These are phyloP conservation scores for Retiboletus flavoniger DNA, from an alignment of 1,284 basidiomycete genomes.

Conservation along the genomic window DNA sequence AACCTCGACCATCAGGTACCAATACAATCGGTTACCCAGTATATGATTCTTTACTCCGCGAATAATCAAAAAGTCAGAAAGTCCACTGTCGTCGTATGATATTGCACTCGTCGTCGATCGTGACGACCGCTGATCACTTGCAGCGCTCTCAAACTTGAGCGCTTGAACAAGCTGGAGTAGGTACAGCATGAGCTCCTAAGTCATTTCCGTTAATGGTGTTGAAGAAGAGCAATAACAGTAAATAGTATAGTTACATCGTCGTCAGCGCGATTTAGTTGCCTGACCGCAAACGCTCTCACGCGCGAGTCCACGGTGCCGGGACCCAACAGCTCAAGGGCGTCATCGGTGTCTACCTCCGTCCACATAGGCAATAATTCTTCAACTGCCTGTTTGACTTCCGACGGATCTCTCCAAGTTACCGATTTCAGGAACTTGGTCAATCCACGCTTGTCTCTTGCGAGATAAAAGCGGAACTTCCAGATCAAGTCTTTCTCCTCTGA, in stretches of 20 bases:
- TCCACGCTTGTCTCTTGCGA: slow-evolving; percentile 85
- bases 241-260: slow-evolving; percentile 71
- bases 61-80: slow-evolving; percentile 88
- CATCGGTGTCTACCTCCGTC: slow-evolving; percentile 96
- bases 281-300: slow-evolving; percentile 93
- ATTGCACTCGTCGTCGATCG: slow-evolving; percentile 67
- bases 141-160: slow-evolving; percentile 88
- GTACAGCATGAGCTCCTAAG: slow-evolving; percentile 88
- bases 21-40: slow-evolving; percentile 90
- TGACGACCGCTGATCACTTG: slow-evolving; percentile 66
- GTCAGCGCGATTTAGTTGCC: slow-evolving; percentile 86
- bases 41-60: slow-evolving; percentile 82
- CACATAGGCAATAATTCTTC: slow-evolving; percentile 95
- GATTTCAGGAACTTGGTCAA: slow-evolving; percentile 98
- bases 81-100: slow-evolving; percentile 79
- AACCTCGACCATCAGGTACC: slow-evolving; percentile 97
- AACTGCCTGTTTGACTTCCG: slow-evolving; percentile 96
- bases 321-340: slow-evolving; percentile 92
- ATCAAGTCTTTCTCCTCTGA: slow-evolving; percentile 94
- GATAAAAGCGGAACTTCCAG: slow-evolving; percentile 99
- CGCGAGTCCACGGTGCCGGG: slow-evolving; percentile 88
- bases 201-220: slow-evolving; percentile 1
- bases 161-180: slow-evolving; percentile 96
- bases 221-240: neutral
- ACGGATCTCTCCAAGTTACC: slow-evolving; percentile 94